Evolutionary conservation across 345 rosid genomes (phyloP).

Genomic region (Toxicodendron radicans): DNA sequence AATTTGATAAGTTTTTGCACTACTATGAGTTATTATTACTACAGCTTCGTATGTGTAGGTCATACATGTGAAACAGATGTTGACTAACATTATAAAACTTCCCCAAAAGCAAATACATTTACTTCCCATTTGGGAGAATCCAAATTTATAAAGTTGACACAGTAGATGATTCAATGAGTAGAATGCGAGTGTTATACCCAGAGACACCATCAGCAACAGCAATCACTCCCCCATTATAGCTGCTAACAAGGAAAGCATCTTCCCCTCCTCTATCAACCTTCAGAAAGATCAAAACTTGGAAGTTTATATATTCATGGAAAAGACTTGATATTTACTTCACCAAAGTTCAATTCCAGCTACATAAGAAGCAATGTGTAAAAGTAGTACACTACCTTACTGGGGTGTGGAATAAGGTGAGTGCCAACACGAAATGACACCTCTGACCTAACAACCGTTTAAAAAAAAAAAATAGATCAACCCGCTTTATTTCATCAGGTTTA

Average conservation of each 20-base stretch:
- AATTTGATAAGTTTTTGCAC: neutral
- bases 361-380: neutral
- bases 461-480: neutral
- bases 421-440: constrained; percentile 56
- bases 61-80: neutral
- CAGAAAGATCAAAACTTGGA: constrained; percentile 8
- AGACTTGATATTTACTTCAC: neutral
- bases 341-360: neutral
- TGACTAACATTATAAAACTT: neutral
- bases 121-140: neutral
- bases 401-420: constrained; percentile 73
- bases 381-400: constrained; percentile 52
- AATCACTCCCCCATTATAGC: constrained; percentile 66
- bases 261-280: constrained; percentile 87
- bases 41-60: neutral
- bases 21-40: neutral
- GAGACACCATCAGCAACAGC: constrained; percentile 97
- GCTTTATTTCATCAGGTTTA: neutral
- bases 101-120: neutral
- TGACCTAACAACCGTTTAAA: constrained; percentile 27
- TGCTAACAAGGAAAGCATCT: constrained; percentile 76
- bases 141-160: neutral
- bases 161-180: neutral
- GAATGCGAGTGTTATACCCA: constrained; percentile 40
- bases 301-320: neutral